Conservation (phyloP, 2,329 filamentous ascomycete genomes). For the Aspergillus luchuensis region DNA sequence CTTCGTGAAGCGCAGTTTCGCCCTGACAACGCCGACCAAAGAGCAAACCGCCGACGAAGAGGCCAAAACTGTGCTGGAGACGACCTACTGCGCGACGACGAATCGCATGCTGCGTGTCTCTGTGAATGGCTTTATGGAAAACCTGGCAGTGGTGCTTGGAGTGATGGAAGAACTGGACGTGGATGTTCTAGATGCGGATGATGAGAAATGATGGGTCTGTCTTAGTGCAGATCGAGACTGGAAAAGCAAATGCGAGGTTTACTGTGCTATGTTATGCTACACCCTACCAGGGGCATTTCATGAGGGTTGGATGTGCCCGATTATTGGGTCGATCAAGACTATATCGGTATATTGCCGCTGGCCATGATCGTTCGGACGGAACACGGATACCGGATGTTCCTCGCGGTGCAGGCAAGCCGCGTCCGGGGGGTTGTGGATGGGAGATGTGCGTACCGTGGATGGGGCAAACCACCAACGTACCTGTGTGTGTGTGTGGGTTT, state of each 20-base stretch:
- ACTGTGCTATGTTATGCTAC: not conserved
- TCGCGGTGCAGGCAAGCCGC: not conserved
- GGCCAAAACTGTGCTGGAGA: slow-evolving; percentile 61
- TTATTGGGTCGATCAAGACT: not conserved
- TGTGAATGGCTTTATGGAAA: slow-evolving; percentile 96
- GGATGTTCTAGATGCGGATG: slow-evolving; percentile 65
- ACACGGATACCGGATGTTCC: not conserved
- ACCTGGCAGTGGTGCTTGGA: slow-evolving; percentile 76
- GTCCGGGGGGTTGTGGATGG: not conserved
- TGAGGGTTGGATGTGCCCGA: not conserved
- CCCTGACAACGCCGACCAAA: slow-evolving; percentile 49
- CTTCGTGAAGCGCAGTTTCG: slow-evolving; percentile 73
- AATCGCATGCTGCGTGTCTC: slow-evolving; percentile 96
- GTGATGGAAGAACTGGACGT: slow-evolving; percentile 90
- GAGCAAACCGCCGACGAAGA: slow-evolving; percentile 27
- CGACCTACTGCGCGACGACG: slow-evolving; percentile 82
- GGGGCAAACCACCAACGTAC: not conserved
- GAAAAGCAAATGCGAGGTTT: not conserved
- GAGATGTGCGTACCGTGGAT: not conserved
- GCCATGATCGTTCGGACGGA: not conserved
- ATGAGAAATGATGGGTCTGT: slow-evolving; percentile 17
- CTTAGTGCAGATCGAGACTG: too few relatives aligned
- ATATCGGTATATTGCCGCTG: not conserved
- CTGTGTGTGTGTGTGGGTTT: too few relatives aligned
- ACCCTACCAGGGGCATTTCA: not conserved